Percentiles rank a stretch among this genome's conserved stretches.
Evolutionary conservation across 305 asterid genomes (phyloP).

Genomic region (Fraxinus albicans): DNA sequence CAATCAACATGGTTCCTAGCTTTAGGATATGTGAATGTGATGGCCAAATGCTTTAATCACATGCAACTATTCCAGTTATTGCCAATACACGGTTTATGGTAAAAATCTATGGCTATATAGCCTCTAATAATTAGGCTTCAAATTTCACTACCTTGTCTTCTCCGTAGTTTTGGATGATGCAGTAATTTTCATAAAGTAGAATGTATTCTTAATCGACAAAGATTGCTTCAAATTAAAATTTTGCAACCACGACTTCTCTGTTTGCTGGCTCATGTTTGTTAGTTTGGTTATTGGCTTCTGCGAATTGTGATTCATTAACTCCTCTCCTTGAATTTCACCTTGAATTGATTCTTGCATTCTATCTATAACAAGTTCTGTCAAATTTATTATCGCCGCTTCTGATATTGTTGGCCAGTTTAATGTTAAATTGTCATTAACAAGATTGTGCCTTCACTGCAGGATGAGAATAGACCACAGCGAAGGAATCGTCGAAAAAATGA

Average conservation of each 20-base stretch:
- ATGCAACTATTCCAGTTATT: neutral
- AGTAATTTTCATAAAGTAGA: neutral
- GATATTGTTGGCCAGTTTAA: neutral
- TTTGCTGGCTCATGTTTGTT: neutral
- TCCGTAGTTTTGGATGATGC: neutral
- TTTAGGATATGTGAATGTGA: neutral
- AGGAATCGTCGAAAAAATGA: conserved; percentile 37
- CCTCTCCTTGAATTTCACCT: neutral
- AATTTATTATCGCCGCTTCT: neutral
- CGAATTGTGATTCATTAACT: neutral
- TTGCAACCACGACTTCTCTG: neutral
- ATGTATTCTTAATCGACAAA: neutral
- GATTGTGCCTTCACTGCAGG: conserved; percentile 40
- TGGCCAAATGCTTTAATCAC: neutral
- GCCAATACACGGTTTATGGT: neutral
- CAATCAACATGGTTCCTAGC: neutral
- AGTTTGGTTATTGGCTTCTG: neutral
- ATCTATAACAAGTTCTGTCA: neutral
- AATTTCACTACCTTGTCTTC: neutral
- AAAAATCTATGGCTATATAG: neutral
- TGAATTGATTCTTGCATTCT: neutral
- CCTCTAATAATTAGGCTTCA: neutral
- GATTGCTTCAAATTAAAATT: neutral
- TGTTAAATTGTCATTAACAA: neutral
- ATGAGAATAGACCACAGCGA: conserved; percentile 36